These are phyloP conservation scores for Aspergillus sp. DNA, from an alignment of 2,329 filamentous ascomycete species.

Conservation along the genomic window DNA sequence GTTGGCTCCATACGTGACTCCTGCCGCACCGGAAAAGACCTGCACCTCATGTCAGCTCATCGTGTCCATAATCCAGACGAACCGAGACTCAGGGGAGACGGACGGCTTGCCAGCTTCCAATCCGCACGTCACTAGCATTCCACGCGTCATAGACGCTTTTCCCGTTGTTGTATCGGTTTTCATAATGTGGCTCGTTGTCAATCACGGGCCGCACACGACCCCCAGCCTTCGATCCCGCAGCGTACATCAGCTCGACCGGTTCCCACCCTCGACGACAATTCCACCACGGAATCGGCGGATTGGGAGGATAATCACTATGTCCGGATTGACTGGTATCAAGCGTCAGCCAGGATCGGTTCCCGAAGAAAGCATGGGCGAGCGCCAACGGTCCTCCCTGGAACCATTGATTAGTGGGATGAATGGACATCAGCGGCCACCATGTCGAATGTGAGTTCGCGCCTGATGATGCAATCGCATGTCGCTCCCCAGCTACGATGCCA, in stretches of 20 bases:
- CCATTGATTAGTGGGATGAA: slow-evolving; percentile 10
- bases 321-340: slow-evolving; percentile 7
- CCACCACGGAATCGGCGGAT: slow-evolving; percentile 11
- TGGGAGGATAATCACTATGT: slow-evolving; percentile 7
- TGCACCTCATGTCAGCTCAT: background rate
- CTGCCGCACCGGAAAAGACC: slow-evolving; percentile 10
- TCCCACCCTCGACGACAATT: slow-evolving; percentile 9
- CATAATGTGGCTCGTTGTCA: slow-evolving; percentile 10
- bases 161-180: slow-evolving; percentile 7
- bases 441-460: background rate
- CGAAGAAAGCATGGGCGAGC: slow-evolving; percentile 2
- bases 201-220: background rate
- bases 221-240: background rate
- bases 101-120: slow-evolving; percentile 8
- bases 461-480: background rate
- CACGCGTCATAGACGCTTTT: background rate
- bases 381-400: slow-evolving; percentile 5
- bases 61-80: background rate
- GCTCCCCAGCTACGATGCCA: slow-evolving; percentile 6
- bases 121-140: slow-evolving; percentile 10
- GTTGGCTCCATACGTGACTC: slow-evolving; percentile 5
- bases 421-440: slow-evolving; percentile 3
- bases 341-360: slow-evolving; percentile 5
- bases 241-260: slow-evolving; percentile 9
- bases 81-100: background rate